Conservation (phyloP, 768 basidiomycete species). For the Phylloporus sp. region DNA sequence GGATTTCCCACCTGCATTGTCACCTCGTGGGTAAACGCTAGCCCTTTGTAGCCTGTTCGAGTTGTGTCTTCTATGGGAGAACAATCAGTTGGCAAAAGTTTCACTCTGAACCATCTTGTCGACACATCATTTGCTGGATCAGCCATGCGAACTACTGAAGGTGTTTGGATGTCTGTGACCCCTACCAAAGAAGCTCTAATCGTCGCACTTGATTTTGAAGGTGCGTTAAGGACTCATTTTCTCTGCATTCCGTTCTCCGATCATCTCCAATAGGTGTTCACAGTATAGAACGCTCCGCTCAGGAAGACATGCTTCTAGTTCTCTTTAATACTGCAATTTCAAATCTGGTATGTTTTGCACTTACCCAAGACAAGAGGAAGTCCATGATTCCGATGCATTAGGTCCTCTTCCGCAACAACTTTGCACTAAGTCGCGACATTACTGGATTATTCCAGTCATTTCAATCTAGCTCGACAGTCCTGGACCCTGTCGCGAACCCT, state of each 20-base stretch:
- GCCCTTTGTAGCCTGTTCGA: constrained; percentile 46
- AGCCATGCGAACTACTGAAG: constrained; percentile 62
- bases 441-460: constrained; percentile 59
- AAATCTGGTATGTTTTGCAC: constrained; percentile 44
- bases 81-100: constrained; percentile 63
- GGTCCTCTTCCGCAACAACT: constrained; percentile 66
- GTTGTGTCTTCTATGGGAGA: constrained; percentile 70
- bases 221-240: constrained; percentile 27
- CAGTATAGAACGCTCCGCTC: constrained; percentile 58
- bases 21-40: not conserved
- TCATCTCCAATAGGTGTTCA: constrained; percentile 45
- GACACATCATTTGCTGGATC: constrained; percentile 65
- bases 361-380: not conserved
- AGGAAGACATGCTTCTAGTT: constrained; percentile 62
- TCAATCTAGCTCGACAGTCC: constrained; percentile 50
- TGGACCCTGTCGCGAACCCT: constrained; percentile 57
- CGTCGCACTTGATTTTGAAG: constrained; percentile 67
- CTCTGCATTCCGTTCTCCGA: not conserved
- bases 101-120: constrained; percentile 53
- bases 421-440: constrained; percentile 59
- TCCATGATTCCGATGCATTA: constrained; percentile 31
- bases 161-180: constrained; percentile 64
- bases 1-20: not conserved
- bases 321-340: constrained; percentile 65
- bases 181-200: constrained; percentile 52